Conservation (phyloP, 345 rosid species). For the Lenwebbia sp. region DNA sequence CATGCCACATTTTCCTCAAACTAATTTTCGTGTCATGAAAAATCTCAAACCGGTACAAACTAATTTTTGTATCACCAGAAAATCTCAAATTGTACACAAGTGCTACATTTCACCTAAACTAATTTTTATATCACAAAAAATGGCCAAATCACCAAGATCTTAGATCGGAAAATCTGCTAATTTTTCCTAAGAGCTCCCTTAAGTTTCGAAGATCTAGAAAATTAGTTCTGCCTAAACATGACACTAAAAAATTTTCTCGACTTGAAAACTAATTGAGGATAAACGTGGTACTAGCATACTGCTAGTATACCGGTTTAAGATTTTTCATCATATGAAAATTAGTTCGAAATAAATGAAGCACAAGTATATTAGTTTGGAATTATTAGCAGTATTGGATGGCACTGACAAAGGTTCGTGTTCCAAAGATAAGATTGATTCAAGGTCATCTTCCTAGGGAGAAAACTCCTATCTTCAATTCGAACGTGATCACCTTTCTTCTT, state of each 20-base stretch:
- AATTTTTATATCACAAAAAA: background rate
- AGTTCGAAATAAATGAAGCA: no score
- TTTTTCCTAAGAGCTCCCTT: background rate
- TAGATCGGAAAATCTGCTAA: background rate
- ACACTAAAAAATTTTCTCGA: background rate
- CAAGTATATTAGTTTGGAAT: no score
- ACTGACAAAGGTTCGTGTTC: no score
- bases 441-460: no score
- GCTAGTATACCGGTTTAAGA: no score
- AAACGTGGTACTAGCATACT: no score
- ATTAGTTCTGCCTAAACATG: background rate
- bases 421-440: no score
- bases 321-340: no score
- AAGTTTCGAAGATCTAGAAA: background rate
- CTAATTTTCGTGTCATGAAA: background rate
- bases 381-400: no score
- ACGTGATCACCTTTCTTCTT: no score
- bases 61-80: background rate
- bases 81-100: background rate
- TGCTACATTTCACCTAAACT: background rate
- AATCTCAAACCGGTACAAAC: background rate
- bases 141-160: background rate
- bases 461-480: no score
- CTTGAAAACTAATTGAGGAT: background rate
- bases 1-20: background rate